Conservation (phyloP, 2,329 filamentous ascomycete species). For the Aspergillus melleus region DNA sequence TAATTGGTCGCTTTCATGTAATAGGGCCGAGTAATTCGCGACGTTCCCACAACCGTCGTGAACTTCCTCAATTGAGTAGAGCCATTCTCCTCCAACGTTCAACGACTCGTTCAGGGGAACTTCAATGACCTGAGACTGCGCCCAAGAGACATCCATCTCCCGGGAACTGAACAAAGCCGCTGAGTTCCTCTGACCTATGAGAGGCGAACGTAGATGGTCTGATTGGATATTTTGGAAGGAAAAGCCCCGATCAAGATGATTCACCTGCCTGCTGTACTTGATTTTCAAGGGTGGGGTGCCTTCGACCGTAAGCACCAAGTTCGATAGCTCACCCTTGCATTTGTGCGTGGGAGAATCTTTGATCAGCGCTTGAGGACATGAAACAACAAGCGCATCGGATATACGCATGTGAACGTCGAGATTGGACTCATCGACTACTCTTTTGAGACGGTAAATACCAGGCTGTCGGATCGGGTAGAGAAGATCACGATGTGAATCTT, state of each 20-base stretch:
- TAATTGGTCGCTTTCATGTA: conserved; percentile 66
- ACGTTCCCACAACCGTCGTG: conserved; percentile 87
- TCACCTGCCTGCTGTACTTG: conserved; percentile 85
- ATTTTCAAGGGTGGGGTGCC: conserved; percentile 91
- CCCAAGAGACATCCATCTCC: conserved; percentile 68
- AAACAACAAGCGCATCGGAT: conserved; percentile 79
- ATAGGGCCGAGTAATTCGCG: conserved; percentile 65
- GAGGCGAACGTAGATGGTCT: conserved; percentile 76
- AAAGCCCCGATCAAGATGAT: conserved; percentile 77
- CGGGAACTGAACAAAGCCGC: conserved; percentile 58
- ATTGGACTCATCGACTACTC: conserved; percentile 89
- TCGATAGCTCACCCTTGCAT: conserved; percentile 84
- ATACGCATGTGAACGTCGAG: conserved; percentile 79
- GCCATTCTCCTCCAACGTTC: conserved; percentile 74
- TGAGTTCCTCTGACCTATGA: conserved; percentile 62
- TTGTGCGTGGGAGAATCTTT: conserved; percentile 64
- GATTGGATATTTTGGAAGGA: conserved; percentile 94
- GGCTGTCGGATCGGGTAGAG: conserved; percentile 78
- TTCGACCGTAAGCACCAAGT: conserved; percentile 77
- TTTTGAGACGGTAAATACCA: conserved; percentile 80
- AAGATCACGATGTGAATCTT: conserved; percentile 63
- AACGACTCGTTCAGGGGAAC: conserved; percentile 92
- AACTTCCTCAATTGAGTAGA: conserved; percentile 88
- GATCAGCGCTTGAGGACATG: conserved; percentile 78
- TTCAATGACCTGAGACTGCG: conserved; percentile 68